Evolutionary conservation across 805 yeast species (phyloP), one percentile per base, ranked within the genome.

Genomic region (Candida adriatica): DNA sequence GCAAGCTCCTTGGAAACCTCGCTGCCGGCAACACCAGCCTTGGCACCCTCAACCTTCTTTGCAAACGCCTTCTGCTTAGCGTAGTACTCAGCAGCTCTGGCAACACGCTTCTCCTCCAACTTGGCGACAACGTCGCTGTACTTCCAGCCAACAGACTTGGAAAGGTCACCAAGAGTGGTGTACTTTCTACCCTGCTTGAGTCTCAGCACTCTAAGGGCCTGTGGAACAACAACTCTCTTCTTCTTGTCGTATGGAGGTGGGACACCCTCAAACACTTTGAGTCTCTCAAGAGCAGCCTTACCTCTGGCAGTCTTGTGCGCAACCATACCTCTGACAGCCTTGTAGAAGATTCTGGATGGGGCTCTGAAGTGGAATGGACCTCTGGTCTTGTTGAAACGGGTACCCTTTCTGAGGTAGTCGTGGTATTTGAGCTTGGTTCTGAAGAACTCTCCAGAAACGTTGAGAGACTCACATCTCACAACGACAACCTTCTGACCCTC

Each of bases 341-440:
- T 92, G 94, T 88, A 88, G 73, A 92, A 87, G 73, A 92, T 90
- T 75, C 97, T 87, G 48, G 97, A 88, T 70, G 99, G 99, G 48
- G 99, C 99, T 75, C 97, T 92, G 95, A 92, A 92, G 70, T 92
- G 99, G 96, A 90, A 92, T 63, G 97, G 97, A 76, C 98, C 99
- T 69, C 87, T 82, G 62, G 77, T 81, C 76, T 87, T 87, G 95
- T 92, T 92, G 88, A 69, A 92, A 75, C 95, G 83, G 65, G 98
- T 88, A 60, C 94, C 84, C 81, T 92, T 92, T 81, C 98, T 88
- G 72, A 92, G 82, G 87, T 88, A 92, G 68, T 94, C 99, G 73
- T 88, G 96, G 92, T 87, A 92, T 84, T 92, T 92, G 72, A 90
- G 82, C 76, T 92, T 92, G 82, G 90, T 86, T 79, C 98, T 88